A percentile compares a stretch with the other conserved stretches of the same genome.
phyloP scores from a whole-genome alignment of 139 green algal species.

The Auxenochlorella protothecoides region DNA sequence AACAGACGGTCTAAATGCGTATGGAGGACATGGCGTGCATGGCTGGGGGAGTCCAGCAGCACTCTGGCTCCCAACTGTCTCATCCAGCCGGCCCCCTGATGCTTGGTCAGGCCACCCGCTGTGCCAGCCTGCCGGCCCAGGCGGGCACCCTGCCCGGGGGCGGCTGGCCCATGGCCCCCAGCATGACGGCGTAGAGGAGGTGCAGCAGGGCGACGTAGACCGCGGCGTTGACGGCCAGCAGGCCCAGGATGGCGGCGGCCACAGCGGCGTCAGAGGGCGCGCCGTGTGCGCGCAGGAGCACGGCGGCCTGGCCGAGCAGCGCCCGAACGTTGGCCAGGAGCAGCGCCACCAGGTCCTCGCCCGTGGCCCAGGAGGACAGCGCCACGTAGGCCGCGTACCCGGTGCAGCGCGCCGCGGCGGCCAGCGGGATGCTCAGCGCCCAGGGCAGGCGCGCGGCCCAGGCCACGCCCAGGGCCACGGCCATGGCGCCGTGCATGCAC shows the following conservation, averaged over 20 bases:
- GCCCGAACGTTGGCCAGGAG: slow-evolving; percentile 58
- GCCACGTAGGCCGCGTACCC: slow-evolving; percentile 53
- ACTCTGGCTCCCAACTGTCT: too few relatives aligned
- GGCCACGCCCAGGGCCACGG: slow-evolving; percentile 37
- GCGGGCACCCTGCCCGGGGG: too few relatives aligned
- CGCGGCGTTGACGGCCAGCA: slow-evolving; percentile 55
- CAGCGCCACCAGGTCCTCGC: slow-evolving; percentile 67
- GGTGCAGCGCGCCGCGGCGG: slow-evolving; percentile 33
- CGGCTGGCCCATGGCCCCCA: slow-evolving; percentile 27
- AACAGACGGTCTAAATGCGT: too few relatives aligned
- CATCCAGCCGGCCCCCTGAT: too few relatives aligned
- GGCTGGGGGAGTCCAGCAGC: too few relatives aligned
- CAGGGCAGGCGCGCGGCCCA: slow-evolving; percentile 32
- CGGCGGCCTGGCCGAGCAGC: slow-evolving; percentile 58
- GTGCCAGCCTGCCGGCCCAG: too few relatives aligned
- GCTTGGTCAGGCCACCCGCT: too few relatives aligned
- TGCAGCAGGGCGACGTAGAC: slow-evolving; percentile 63
- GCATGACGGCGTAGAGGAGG: slow-evolving; percentile 55
- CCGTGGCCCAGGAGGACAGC: slow-evolving; percentile 51
- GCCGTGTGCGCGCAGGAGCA: slow-evolving; percentile 35
- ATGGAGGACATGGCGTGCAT: too few relatives aligned
- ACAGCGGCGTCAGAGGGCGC: slow-evolving; percentile 40
- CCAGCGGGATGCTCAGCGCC: slow-evolving; percentile 24
- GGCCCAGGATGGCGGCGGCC: slow-evolving; percentile 32
- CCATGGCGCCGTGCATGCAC: slow-evolving; percentile 58